Conservation (phyloP, 768 basidiomycete species). For the Amanita thiersii region DNA sequence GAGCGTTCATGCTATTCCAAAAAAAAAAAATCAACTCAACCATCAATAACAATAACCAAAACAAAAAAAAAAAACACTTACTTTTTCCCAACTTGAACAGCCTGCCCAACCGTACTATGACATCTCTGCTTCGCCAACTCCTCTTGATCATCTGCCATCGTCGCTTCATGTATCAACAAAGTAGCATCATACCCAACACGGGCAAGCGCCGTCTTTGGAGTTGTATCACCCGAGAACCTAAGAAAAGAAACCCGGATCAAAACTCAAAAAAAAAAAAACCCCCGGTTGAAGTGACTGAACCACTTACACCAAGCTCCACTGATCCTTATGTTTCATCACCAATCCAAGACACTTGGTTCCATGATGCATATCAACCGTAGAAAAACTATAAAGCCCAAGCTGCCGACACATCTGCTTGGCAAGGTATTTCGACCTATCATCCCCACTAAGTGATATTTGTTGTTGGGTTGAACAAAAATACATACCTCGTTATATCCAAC, state of each 20-base stretch:
- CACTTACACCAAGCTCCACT: conserved; percentile 73
- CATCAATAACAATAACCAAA: conserved; percentile 1
- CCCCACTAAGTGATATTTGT: neutral
- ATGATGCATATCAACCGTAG: conserved; percentile 69
- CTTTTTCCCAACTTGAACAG: conserved; percentile 69
- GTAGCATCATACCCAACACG: conserved; percentile 60
- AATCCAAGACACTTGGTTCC: conserved; percentile 66
- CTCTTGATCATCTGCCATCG: conserved; percentile 79
- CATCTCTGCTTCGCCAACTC: conserved; percentile 68
- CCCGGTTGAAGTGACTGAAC: no score
- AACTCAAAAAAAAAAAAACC: conserved; percentile 37
- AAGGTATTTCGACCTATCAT: conserved; percentile 33
- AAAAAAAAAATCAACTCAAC: neutral
- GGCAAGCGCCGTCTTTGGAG: conserved; percentile 63
- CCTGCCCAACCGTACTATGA: conserved; percentile 88
- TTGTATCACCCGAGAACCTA: conserved; percentile 91
- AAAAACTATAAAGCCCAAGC: conserved; percentile 52
- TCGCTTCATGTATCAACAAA: conserved; percentile 89
- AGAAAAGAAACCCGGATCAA: conserved; percentile 11
- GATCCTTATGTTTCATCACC: conserved; percentile 58
- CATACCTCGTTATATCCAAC: conserved; percentile 32
- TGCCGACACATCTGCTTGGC: conserved; percentile 35
- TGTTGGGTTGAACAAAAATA: neutral
- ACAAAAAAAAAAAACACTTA: conserved; percentile 23
- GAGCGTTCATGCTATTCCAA: conserved; percentile 66